phyloP scores from a whole-genome alignment of 2,329 filamentous ascomycete species.

The Gaeumannomyces sp. region DNA sequence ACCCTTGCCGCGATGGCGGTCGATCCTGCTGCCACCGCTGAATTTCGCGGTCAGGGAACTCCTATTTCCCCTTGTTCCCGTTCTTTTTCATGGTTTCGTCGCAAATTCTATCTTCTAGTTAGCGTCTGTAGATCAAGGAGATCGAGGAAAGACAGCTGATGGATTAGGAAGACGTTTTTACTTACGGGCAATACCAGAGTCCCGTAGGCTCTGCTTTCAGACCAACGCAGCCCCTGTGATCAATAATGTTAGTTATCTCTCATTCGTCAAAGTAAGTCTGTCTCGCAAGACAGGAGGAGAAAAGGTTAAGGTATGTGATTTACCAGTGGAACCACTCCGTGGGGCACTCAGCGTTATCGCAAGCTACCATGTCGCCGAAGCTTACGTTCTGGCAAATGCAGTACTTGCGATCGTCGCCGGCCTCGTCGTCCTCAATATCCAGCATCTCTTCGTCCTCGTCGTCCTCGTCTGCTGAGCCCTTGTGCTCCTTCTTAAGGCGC shows the following conservation, averaged over 20 bases:
- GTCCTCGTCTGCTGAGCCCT: conserved; percentile 27
- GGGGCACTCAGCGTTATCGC: conserved; percentile 75
- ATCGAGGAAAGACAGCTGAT: not conserved
- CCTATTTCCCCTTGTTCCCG: conserved; percentile 29
- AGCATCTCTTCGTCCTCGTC: conserved; percentile 46
- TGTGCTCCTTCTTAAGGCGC: conserved; percentile 10
- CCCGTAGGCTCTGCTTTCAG: conserved; percentile 62
- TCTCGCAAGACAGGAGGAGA: not conserved
- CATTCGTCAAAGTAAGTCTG: not conserved
- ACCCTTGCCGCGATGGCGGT: not conserved
- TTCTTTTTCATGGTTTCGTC: conserved; percentile 37
- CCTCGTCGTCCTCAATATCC: conserved; percentile 60
- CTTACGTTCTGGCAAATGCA: conserved; percentile 78
- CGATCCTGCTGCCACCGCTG: not conserved
- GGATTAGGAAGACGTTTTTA: not conserved
- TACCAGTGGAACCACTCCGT: conserved; percentile 87
- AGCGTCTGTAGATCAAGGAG: not conserved
- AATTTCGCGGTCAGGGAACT: conserved; percentile 4
- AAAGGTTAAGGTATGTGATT: not conserved
- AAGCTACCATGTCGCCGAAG: conserved; percentile 84
- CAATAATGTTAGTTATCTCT: not conserved
- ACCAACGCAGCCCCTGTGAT: conserved; percentile 47
- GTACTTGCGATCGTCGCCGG: conserved; percentile 73
- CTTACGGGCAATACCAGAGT: conserved; percentile 58
- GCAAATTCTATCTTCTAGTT: not conserved